Evolutionary conservation across 257 asterid species (phyloP), one percentile per base, ranked within the genome.

Genomic region (Nicotiana otophora): DNA sequence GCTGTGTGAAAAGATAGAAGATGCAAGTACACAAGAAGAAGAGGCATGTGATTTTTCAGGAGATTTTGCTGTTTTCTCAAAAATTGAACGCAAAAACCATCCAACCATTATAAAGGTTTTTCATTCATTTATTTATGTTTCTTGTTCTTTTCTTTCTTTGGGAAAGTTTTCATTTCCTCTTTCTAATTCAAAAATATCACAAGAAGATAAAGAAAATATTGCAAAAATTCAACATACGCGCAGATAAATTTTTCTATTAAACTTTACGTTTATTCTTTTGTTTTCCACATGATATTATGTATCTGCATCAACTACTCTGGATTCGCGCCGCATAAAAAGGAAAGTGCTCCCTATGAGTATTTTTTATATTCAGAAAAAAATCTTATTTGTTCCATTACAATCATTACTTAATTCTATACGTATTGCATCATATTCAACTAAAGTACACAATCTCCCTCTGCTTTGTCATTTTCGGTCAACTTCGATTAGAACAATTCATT

Each of bases 41-140:
- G 62, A 60, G 36, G 74, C 87, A 36, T 82, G 66, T 79, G 81
- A 84, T 54, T 60, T 82, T 20, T 6, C 60, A 5, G 87, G 86
- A 1, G 88, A 85, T 15, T 88, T 72, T 60, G 82, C 81, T 17
- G 85, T 23, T 10, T 88, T 86, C 42, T 33, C 72, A 30, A 76
- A 82, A 6, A 76, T 84, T 19, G 76, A 88, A 5, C 42, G 69
- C 15, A 75, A 12, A 82, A 83, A 82, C 76, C 89, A 88, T 82
- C 81, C 89, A 2, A 23, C 86, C 4, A 80, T 86, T 16, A 70
- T 86, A 57, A 88, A 88, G 91, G 90, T 87, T 79, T 19, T 28
- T 42, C 5, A 10, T 6, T 51, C 26, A 55, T 9, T 66, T 66
- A 31, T 16, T 16, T 66, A 33, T 30, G n/a, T 28, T 19, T 62